phyloP scores from a whole-genome alignment of 1,284 basidiomycete species.

The Naganishia cerealis region DNA sequence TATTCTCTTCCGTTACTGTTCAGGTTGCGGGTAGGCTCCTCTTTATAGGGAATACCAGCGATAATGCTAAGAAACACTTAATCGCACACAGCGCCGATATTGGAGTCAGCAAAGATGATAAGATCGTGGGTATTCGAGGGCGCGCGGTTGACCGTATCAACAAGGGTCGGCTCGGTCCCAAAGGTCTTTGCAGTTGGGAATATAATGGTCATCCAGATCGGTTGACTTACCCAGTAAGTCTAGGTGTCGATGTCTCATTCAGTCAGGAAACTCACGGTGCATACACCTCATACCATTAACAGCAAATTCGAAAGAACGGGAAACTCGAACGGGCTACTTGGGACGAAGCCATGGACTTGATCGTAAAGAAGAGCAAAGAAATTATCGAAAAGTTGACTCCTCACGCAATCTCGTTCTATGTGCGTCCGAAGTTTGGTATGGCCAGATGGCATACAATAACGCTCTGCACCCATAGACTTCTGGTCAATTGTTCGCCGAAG shows the following conservation, averaged over 20 bases:
- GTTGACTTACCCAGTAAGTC: conserved; percentile 27
- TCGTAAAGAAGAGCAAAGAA: conserved; percentile 29
- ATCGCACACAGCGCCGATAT: conserved; percentile 27
- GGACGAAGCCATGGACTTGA: conserved; percentile 34
- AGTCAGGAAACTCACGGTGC: background rate
- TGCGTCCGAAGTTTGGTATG: background rate
- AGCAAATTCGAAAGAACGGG: conserved; percentile 33
- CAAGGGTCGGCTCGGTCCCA: conserved; percentile 34
- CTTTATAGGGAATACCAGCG: background rate
- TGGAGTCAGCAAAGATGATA: conserved; percentile 32
- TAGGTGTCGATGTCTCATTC: background rate
- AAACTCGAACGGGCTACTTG: conserved; percentile 27
- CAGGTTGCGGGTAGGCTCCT: conserved; percentile 15
- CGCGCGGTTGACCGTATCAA: conserved; percentile 33
- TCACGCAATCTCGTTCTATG: conserved; percentile 34
- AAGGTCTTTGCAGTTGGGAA: conserved; percentile 33
- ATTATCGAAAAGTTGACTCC: conserved; percentile 33
- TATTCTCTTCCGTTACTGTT: no score
- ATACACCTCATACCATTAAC: background rate
- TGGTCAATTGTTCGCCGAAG: conserved; percentile 33
- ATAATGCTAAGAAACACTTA: background rate
- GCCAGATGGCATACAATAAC: background rate
- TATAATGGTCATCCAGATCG: conserved; percentile 32
- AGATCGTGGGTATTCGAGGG: conserved; percentile 34
- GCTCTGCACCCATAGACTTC: conserved; percentile 12